Base-by-base conservation (phyloP, 176 grass and related monocot genomes). In the Musa beccarii region DNA sequence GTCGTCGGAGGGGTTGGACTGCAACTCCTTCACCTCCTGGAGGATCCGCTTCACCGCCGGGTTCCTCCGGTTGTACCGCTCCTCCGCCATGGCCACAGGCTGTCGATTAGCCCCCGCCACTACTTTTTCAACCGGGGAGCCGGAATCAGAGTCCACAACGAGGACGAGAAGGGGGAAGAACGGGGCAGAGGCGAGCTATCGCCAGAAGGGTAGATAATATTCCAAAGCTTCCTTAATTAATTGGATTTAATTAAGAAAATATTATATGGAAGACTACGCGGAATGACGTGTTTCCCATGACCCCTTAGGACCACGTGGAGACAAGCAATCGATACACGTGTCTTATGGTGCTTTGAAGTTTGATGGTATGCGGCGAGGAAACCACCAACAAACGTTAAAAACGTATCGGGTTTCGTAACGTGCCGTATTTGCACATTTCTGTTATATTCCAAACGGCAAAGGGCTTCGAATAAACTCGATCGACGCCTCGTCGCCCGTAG, bases 1-100 rank as follows among this genome's bases (percentile, higher is more conserved):
- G 52, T 99, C 96, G 1, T 92, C 90, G 25, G 91, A 99, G 8
- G 95, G 96, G 53, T 94, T 99, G 69, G 96, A 91, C 65, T 92
- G 96, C 91, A 99, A 89, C 84, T 99, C 96, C 82, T 99, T 99
- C 23, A 99, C 84, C 91, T 99, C 96, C 85, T 95, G 91, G n/a
- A 99, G 91, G 86, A 99, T 99, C 86, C 91, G 91, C 88, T 99
- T 99, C 69, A 99, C 96, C 52, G 96, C 90, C n/a, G 96, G 90
- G 86, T 99, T 99, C 73, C 87, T 94, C 79, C 91, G 70, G 79
- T 99, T 99, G 84, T 85, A 99, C 85, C 85, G 91, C 0, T 75
- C 80, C 67, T 78, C 14, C 2, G 81, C 86, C 95, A 94, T 94
- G 75, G 10, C 49, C 24, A 66, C 69, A 51, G 67, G 66, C 11